A percentile compares a stretch with the other conserved stretches of the same genome.
These are phyloP conservation scores for Lepidium sativum DNA, from an alignment of 345 rosid genomes.

Conservation along the genomic window DNA sequence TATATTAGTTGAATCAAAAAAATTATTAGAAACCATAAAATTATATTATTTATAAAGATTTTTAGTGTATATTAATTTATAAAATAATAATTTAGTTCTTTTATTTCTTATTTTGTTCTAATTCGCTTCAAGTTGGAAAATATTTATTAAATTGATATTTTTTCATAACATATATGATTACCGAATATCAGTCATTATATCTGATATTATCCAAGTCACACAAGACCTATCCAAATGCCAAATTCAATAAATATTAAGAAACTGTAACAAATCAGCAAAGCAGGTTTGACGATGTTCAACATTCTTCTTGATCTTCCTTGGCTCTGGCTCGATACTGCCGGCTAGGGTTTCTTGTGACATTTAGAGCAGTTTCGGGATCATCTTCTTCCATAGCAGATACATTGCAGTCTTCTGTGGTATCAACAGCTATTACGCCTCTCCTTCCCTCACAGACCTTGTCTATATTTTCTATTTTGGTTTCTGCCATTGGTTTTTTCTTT, in stretches of 20 bases:
- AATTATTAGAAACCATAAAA: no score
- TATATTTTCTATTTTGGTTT: constrained; percentile 3
- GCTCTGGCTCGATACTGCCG: constrained; percentile 56
- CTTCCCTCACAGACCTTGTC: constrained; percentile 21
- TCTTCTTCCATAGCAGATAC: constrained; percentile 67
- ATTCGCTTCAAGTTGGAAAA: neutral
- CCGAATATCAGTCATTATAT: neutral
- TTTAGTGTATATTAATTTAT: no score
- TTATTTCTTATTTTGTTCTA: neutral
- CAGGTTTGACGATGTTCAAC: neutral
- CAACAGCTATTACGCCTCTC: constrained; percentile 41
- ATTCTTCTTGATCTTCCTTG: constrained; percentile 32
- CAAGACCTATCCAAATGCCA: neutral
- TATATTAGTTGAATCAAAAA: no score
- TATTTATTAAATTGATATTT: neutral
- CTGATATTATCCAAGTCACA: neutral
- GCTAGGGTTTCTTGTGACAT: constrained; percentile 20
- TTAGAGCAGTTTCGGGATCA: constrained; percentile 31
- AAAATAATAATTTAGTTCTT: no score
- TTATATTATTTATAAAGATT: no score
- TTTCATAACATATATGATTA: neutral
- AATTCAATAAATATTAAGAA: neutral
- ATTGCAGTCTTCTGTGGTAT: constrained; percentile 28
- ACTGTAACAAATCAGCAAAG: neutral
- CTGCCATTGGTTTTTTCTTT: constrained; percentile 36